Conservation (phyloP, 2,329 filamentous ascomycete genomes). For the Claviceps paspali region DNA sequence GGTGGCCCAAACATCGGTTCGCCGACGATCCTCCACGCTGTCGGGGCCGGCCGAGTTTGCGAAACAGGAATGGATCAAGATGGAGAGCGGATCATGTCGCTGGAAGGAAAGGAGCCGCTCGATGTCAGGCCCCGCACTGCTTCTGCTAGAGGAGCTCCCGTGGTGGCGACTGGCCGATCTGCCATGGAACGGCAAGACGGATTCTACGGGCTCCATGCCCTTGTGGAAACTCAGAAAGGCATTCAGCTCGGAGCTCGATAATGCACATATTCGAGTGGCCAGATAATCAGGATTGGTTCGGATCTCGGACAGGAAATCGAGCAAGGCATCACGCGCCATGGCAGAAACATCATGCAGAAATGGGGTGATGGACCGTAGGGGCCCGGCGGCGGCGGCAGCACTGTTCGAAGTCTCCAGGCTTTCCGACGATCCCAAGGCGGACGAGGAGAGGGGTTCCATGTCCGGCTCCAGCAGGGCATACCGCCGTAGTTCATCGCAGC, state of each 20-base stretch:
- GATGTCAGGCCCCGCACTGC: slow-evolving; percentile 44
- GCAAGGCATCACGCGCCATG: slow-evolving; percentile 57
- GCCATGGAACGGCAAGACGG: slow-evolving; percentile 58
- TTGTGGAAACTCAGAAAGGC: slow-evolving; percentile 66
- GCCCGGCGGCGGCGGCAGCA: slow-evolving; percentile 22
- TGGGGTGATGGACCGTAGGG: slow-evolving; percentile 29
- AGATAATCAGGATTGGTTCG: slow-evolving; percentile 80
- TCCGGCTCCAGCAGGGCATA: slow-evolving; percentile 60
- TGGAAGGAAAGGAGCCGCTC: slow-evolving; percentile 81
- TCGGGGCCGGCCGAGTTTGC: slow-evolving; percentile 71
- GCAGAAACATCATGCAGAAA: slow-evolving; percentile 62
- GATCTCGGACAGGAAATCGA: slow-evolving; percentile 68
- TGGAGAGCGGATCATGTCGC: slow-evolving; percentile 71
- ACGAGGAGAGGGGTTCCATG: slow-evolving; percentile 41
- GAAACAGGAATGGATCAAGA: slow-evolving; percentile 77
- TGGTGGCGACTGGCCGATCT: slow-evolving; percentile 31
- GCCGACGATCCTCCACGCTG: slow-evolving; percentile 63
- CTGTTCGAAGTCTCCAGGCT: slow-evolving; percentile 32
- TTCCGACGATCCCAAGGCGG: slow-evolving; percentile 28
- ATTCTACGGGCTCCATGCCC: slow-evolving; percentile 66
- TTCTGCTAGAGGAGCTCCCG: slow-evolving; percentile 28
- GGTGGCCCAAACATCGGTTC: slow-evolving; percentile 77
- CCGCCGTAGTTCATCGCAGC: slow-evolving; percentile 56
- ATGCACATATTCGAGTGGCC: slow-evolving; percentile 61
- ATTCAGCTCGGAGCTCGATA: slow-evolving; percentile 63